Conservation (phyloP, 1,284 basidiomycete genomes). For the Ceratobasidium theobromae region DNA sequence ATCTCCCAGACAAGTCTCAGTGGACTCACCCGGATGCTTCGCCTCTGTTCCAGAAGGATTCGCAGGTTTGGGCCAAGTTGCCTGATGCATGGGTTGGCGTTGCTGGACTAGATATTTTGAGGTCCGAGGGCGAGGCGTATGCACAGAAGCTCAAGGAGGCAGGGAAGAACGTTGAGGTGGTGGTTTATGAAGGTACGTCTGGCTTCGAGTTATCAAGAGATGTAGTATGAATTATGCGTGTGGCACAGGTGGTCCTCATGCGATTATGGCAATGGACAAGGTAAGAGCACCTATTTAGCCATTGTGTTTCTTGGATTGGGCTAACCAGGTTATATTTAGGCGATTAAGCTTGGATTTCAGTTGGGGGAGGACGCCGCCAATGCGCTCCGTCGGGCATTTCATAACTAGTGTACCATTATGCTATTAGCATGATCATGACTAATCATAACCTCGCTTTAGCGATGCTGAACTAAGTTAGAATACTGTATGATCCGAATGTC, state of each 20-base stretch:
- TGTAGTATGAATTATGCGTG: not conserved
- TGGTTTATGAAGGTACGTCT: constrained; percentile 48
- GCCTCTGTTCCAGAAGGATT: constrained; percentile 64
- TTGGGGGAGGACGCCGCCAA: constrained; percentile 18
- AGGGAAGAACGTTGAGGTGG: constrained; percentile 58
- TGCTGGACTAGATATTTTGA: constrained; percentile 65
- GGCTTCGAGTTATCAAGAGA: not conserved
- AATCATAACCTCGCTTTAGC: too few species aligned
- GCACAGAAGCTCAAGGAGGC: constrained; percentile 58
- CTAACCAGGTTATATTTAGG: not conserved
- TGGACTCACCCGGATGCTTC: constrained; percentile 67
- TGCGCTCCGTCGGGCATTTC: constrained; percentile 5
- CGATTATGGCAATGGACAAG: constrained; percentile 24
- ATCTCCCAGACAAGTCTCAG: constrained; percentile 62
- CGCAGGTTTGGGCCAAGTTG: constrained; percentile 50
- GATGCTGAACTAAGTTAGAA: too few species aligned
- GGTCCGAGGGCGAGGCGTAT: constrained; percentile 66
- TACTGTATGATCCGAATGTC: too few species aligned
- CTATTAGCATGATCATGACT: not conserved
- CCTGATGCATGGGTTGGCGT: constrained; percentile 67
- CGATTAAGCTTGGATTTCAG: constrained; percentile 11
- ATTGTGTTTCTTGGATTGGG: not conserved
- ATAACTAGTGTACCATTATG: not conserved
- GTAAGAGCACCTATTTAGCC: not conserved
- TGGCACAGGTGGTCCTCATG: constrained; percentile 1